Percentiles rank a stretch among this genome's conserved stretches.
phyloP scores from a whole-genome alignment of 768 basidiomycete genomes.

The Mycena haematopus region DNA sequence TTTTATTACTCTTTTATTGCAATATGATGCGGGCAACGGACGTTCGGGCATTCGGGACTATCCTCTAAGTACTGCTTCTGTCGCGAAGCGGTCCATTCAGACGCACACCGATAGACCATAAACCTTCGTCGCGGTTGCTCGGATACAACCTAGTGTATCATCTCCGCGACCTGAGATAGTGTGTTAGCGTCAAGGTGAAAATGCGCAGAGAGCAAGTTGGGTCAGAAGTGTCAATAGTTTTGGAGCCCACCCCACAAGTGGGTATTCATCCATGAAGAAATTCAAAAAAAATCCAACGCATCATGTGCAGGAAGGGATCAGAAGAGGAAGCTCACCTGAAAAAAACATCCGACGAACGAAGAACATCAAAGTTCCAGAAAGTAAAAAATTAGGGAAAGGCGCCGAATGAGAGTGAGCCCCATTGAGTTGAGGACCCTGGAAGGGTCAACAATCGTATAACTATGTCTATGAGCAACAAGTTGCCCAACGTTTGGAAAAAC shows the following conservation, averaged over 20 bases:
- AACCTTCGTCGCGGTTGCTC: too few species aligned
- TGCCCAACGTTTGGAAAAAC: conserved; percentile 45
- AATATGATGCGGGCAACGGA: too few species aligned
- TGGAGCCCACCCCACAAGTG: conserved; percentile 71
- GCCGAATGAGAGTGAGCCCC: conserved; percentile 90
- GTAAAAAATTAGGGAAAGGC: conserved; percentile 60
- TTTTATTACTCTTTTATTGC: background rate
- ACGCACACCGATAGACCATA: too few species aligned
- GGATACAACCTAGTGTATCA: too few species aligned
- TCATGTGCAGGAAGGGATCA: conserved; percentile 52
- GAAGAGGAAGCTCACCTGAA: conserved; percentile 30
- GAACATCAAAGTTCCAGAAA: conserved; percentile 58
- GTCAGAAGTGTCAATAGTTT: conserved; percentile 68
- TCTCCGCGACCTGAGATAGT: conserved; percentile 16
- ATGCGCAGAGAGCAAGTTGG: background rate
- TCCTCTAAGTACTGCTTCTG: too few species aligned
- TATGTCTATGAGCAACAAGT: conserved; percentile 84
- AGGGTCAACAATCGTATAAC: conserved; percentile 81
- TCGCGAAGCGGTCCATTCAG: too few species aligned
- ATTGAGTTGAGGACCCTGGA: conserved; percentile 74
- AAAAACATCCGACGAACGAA: conserved; percentile 40
- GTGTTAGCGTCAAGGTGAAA: background rate
- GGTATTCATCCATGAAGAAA: conserved; percentile 93
- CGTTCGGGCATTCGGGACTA: too few species aligned
- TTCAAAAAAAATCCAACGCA: conserved; percentile 71